Conservation (phyloP, 345 rosid species). For the Mallotus nudiflorus region DNA sequence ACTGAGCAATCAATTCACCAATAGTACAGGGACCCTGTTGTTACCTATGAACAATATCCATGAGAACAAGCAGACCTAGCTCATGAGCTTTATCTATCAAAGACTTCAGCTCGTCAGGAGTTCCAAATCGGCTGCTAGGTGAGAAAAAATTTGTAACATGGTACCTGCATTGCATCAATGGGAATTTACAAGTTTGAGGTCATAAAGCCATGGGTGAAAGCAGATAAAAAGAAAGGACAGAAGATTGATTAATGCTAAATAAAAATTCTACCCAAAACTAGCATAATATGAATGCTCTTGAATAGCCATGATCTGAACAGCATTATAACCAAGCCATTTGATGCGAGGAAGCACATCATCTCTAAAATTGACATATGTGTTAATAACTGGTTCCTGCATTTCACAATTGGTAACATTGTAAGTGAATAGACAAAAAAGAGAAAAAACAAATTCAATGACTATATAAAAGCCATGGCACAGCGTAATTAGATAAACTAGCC, state of each 20-base stretch:
- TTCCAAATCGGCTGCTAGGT: conserved; percentile 96
- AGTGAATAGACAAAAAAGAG: conserved; percentile 6
- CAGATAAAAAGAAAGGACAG: not conserved
- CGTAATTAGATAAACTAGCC: too few relatives aligned
- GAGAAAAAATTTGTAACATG: conserved; percentile 95
- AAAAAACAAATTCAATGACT: not conserved
- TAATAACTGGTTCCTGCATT: conserved; percentile 81
- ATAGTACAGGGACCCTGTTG: not conserved
- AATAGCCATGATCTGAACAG: conserved; percentile 98
- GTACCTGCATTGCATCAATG: conserved; percentile 63
- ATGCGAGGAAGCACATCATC: conserved; percentile 97
- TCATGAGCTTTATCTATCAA: conserved; percentile 95
- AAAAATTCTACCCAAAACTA: conserved; percentile 82
- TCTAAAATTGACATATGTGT: conserved; percentile 84
- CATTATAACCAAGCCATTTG: conserved; percentile 90
- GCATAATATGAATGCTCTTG: conserved; percentile 98
- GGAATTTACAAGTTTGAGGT: conserved; percentile 16
- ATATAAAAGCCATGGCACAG: not conserved
- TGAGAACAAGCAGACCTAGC: conserved; percentile 87
- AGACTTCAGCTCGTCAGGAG: conserved; percentile 97
- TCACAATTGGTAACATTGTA: conserved; percentile 20
- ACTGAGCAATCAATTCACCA: not conserved
- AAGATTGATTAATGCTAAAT: conserved; percentile 3
- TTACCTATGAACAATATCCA: conserved; percentile 99
- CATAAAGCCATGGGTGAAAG: conserved; percentile 4